Evolutionary conservation across 345 rosid species (phyloP), one percentile per base, ranked within the genome.

Genomic region (Eucalyptus coolabah): DNA sequence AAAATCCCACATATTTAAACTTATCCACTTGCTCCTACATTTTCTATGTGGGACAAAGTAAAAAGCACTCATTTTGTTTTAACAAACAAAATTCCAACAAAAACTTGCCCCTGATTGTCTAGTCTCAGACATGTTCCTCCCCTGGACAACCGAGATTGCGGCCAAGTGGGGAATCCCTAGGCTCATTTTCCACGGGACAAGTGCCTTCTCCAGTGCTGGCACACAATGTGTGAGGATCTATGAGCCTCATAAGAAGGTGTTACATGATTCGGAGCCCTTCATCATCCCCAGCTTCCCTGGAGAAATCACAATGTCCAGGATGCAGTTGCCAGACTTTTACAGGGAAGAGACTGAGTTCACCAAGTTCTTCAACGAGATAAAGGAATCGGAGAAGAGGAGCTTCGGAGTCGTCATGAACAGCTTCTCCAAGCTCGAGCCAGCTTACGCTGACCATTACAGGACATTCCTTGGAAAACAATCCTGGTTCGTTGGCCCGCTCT

Each of bases 401-500:
- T 95, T 86, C 44, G 98, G 98, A 30, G 94, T 95, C 24, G 37
- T 96, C 88, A 89, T 95, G 87, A 97, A 96, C 90, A 96, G 96
- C 89, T 95, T 96, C 92, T 93, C 95, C 8, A 96, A 97, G 94
- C 97, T 97, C 6, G 98, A 97, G 86, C 93, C 95, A 0, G 91
- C 56, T 65, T 95, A 95, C 23, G 93, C 93, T 1, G 96, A 95
- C 72, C 88, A 90, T 47, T 94, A 91, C 88, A 91, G 90, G 90
- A 91, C 91, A 3, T 90, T 67, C 86, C 83, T 94, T 19, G 95
- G 94, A 11, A 93, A 90, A 87, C 93, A 88, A 30, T 93, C 97
- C 21, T 97, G 98, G 98, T 85, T 87, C 85, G 87, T 96, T 0
- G 99, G 99, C 51, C 98, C 96, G 0, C 92, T 96, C 40, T 93